Evolutionary conservation across 2,329 filamentous ascomycete genomes (phyloP), one percentile per base, ranked within the genome.

Genomic region (Neonectria ditissima): DNA sequence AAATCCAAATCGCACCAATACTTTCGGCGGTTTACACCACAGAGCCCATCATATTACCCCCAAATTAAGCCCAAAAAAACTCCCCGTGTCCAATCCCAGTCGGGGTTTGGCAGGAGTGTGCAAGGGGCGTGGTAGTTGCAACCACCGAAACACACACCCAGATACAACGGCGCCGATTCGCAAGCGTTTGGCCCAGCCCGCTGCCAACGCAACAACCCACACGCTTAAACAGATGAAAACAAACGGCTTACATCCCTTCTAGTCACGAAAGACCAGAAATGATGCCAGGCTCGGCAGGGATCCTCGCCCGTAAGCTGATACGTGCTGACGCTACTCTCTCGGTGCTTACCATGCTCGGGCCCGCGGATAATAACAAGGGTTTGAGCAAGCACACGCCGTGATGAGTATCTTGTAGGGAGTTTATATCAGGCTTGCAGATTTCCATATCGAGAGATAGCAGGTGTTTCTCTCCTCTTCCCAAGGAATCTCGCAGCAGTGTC

Each of bases 291-390:
- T 14, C 28, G 41, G 56, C 7, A 53, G 41, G 39, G 56, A 59
- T 59, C 22, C 48, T 52, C 50, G 48, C 6, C 6, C n/a, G 56
- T 59, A 59, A 59, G 56, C 56, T 59, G 48, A 59, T 54, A 54
- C 24, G 39, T 28, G 56, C 56, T 59, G 48, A 59, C 56, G 5
- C 43, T 6, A 18, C 32, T 37, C 26, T 5, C 22, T 39, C n/a
- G 48, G 2, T 3, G 39, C 56, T 53, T 48, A 47, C 48, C 41
- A 45, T 39, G 14, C 28, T 22, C 48, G 30, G 50, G 28, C 39
- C 39, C 20, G 56, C 39, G 39, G 48, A 26, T 20, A 14, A 45
- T 50, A 32, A 11, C 18, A 4, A 32, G 20, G 47, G 47, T 18
- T 18, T 50, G 32, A 32, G 18, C 26, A 13, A 20, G 10, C 8